phyloP scores from a whole-genome alignment of 768 basidiomycete genomes.

The Nevesoporus exiguus region DNA sequence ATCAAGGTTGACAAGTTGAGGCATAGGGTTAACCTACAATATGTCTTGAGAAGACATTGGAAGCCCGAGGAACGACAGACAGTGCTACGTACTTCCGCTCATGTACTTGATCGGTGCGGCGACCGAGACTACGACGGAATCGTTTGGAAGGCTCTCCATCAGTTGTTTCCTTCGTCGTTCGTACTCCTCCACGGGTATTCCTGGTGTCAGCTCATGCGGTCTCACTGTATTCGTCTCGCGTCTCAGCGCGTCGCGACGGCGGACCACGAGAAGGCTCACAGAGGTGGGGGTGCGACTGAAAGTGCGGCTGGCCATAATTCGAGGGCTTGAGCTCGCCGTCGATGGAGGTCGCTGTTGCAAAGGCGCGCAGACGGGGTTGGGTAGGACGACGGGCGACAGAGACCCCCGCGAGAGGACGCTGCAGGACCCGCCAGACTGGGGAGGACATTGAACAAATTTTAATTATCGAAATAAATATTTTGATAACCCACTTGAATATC shows the following conservation, averaged over 20 bases:
- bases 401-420: background rate
- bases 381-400: background rate
- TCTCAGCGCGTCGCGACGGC: conserved; percentile 4
- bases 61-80: conserved; percentile 7
- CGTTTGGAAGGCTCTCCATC: conserved; percentile 71
- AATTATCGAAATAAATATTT: conserved; percentile 6
- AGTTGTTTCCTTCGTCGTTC: conserved; percentile 63
- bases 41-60: conserved; percentile 46
- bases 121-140: conserved; percentile 70
- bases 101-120: conserved; percentile 84
- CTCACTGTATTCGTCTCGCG: conserved; percentile 39
- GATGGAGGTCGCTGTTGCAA: conserved; percentile 33
- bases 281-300: conserved; percentile 79
- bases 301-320: conserved; percentile 74
- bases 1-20: conserved; percentile 9
- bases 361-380: conserved; percentile 16
- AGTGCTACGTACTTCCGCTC: conserved; percentile 61
- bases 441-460: conserved; percentile 17
- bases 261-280: conserved; percentile 36
- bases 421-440: conserved; percentile 16
- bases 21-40: conserved; percentile 53
- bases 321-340: conserved; percentile 58
- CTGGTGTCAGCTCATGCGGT: conserved; percentile 73
- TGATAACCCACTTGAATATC: conserved; percentile 8
- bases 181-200: conserved; percentile 77